Percentiles rank a stretch among this genome's conserved stretches.
Conservation (phyloP, 129 eudicot genomes). For the Sambucus nigra region DNA sequence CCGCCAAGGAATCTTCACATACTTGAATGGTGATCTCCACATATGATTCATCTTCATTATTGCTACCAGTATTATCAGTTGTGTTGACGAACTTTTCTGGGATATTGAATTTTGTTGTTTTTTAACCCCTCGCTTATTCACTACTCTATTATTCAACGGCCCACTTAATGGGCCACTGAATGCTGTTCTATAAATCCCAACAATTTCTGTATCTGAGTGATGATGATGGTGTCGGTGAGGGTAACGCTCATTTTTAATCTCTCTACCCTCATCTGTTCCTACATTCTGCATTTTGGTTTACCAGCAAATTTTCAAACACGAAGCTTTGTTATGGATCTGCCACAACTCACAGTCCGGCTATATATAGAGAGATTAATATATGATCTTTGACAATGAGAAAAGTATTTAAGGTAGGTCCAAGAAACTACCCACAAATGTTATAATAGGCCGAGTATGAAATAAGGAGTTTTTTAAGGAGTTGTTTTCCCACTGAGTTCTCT, state of each 20-base stretch:
- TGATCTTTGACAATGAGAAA: too few relatives aligned
- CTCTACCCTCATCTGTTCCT: slow-evolving; percentile 23
- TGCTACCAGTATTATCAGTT: slow-evolving; percentile 15
- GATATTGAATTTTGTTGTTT: slow-evolving; percentile 45
- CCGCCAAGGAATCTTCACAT: slow-evolving; percentile 64
- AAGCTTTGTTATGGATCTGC: too few relatives aligned
- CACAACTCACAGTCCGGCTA: too few relatives aligned
- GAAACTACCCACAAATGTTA: not conserved
- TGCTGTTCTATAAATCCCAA: slow-evolving; percentile 26
- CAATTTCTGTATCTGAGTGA: slow-evolving; percentile 60
- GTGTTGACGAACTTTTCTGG: slow-evolving; percentile 18
- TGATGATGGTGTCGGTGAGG: slow-evolving; percentile 31
- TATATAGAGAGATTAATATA: too few relatives aligned
- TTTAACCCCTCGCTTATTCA: slow-evolving; percentile 36
- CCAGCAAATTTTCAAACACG: too few relatives aligned
- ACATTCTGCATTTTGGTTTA: slow-evolving; percentile 21
- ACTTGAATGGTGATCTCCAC: slow-evolving; percentile 76
- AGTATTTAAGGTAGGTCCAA: not conserved
- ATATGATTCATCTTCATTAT: slow-evolving; percentile 30
- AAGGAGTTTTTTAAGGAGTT: too few relatives aligned
- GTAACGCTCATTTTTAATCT: slow-evolving; percentile 14
- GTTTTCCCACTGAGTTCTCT: too few relatives aligned
- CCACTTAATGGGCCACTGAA: slow-evolving; percentile 66
- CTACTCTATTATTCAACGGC: slow-evolving; percentile 50
- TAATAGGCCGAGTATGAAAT: too few relatives aligned